Evolutionary conservation across 768 basidiomycete species (phyloP), one percentile per base, ranked within the genome.

Genomic region (Mycena epipterygia): DNA sequence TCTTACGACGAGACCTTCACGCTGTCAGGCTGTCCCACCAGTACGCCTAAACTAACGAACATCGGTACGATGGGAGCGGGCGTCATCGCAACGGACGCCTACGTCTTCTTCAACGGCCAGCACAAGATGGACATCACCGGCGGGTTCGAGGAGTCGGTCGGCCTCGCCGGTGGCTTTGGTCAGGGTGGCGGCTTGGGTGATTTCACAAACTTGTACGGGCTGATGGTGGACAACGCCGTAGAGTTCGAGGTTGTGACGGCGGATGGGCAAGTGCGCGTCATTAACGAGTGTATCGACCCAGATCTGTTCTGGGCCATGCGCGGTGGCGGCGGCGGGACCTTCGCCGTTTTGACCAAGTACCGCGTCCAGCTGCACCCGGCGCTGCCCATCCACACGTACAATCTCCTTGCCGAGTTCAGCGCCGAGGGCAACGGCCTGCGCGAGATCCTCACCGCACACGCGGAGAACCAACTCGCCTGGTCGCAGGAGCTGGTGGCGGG

Each of bases 81-180:
- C 29, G 41, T 64, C 39, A 64, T 64, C 62, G 62, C 62, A 33
- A 42, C 62, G 51, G 62, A 64, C 62, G 62, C 62, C 51, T 64
- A 64, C 51, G 62, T 55, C 51, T 64, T 64, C 62, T 64, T 64
- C 51, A 64, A 64, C 62, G 62, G 62, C 62, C 62, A 64, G 62
- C 62, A 64, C 62, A 64, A 63, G 61, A 63, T 63, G 61, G 61
- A 63, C 61, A 52, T 63, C 61, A 63, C 61, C 61, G 61, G 61
- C 61, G 61, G 61, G 49, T 63, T 39, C 61, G 61, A 63, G 61
- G 61, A 63, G 61, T 63, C 61, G 61, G 61, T 63, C 61, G 61
- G 61, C 61, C 51, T 64, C 53, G 42, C 53, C 51, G 63, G 63
- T 42, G 63, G 63, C 63, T 64, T 55, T 46, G 53, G 52, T 42